Evolutionary conservation across 2,329 filamentous ascomycete species (phyloP).

Genomic region (Sodiomyces alkalinus): DNA sequence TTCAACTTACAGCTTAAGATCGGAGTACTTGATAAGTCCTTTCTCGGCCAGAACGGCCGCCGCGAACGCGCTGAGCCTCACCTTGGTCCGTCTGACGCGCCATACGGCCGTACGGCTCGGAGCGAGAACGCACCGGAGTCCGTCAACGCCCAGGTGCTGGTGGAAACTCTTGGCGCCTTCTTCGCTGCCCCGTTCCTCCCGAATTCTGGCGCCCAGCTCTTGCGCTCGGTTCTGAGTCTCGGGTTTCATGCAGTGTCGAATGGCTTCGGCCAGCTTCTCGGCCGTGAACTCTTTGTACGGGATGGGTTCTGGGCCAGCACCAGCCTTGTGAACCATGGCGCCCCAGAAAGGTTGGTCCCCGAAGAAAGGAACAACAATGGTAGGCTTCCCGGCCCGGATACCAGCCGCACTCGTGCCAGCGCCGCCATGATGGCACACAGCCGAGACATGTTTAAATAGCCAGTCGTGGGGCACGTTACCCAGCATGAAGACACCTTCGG

Average conservation of each 20-base stretch:
- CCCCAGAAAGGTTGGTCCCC: constrained; percentile 79
- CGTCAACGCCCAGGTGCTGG: constrained; percentile 49
- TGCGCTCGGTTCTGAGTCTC: constrained; percentile 40
- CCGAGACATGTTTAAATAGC: constrained; percentile 68
- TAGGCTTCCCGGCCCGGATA: constrained; percentile 67
- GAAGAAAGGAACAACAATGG: constrained; percentile 75
- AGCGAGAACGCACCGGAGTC: constrained; percentile 53
- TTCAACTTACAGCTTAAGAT: constrained; percentile 52
- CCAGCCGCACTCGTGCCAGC: constrained; percentile 79
- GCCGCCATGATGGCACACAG: constrained; percentile 76
- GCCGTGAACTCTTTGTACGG: constrained; percentile 52
- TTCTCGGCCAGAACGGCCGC: constrained; percentile 52
- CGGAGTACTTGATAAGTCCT: constrained; percentile 48
- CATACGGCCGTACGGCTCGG: constrained; percentile 59
- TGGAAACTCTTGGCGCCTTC: constrained; percentile 55
- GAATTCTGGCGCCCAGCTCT: constrained; percentile 48
- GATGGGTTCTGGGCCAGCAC: constrained; percentile 56
- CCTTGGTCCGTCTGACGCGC: constrained; percentile 53
- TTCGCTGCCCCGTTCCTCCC: constrained; percentile 48
- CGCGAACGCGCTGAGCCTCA: constrained; percentile 56
- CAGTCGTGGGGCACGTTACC: constrained; percentile 81
- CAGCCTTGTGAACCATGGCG: constrained; percentile 55
- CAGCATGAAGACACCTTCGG: constrained; percentile 66
- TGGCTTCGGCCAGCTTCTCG: constrained; percentile 49
- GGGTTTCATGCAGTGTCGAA: constrained; percentile 43